Conservation (phyloP, 768 basidiomycete species). For the Collybia nuda region DNA sequence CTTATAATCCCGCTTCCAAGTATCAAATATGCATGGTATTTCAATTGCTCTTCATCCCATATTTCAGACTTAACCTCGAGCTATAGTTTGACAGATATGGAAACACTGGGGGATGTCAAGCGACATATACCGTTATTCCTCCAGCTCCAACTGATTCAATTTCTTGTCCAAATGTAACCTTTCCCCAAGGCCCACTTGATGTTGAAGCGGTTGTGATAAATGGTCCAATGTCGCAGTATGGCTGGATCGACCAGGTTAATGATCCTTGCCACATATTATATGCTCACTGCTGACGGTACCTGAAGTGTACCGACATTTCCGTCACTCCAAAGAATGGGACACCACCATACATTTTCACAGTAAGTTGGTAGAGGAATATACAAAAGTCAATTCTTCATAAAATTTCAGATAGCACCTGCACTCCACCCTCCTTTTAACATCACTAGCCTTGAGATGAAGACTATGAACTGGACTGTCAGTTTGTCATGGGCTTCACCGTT, state of each 20-base stretch:
- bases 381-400: not conserved
- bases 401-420: constrained; percentile 51
- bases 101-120: constrained; percentile 62
- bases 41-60: not conserved
- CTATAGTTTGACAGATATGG: constrained; percentile 54
- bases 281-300: not conserved
- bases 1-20: constrained; percentile 21
- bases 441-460: constrained; percentile 36
- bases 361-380: constrained; percentile 19
- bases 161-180: constrained; percentile 52
- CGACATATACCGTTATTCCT: constrained; percentile 54
- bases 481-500: constrained; percentile 54
- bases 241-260: constrained; percentile 54
- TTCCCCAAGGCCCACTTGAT: constrained; percentile 38
- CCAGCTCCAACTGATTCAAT: constrained; percentile 31
- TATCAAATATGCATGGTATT: constrained; percentile 71
- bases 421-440: constrained; percentile 63
- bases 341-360: constrained; percentile 58
- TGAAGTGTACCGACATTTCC: constrained; percentile 58
- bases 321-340: constrained; percentile 56
- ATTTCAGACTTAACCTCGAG: not conserved
- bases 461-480: constrained; percentile 60
- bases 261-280: not conserved
- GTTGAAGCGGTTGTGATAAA: constrained; percentile 40
- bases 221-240: constrained; percentile 58